Conservation (phyloP, 768 basidiomycete genomes). For the Lepiota venenata region DNA sequence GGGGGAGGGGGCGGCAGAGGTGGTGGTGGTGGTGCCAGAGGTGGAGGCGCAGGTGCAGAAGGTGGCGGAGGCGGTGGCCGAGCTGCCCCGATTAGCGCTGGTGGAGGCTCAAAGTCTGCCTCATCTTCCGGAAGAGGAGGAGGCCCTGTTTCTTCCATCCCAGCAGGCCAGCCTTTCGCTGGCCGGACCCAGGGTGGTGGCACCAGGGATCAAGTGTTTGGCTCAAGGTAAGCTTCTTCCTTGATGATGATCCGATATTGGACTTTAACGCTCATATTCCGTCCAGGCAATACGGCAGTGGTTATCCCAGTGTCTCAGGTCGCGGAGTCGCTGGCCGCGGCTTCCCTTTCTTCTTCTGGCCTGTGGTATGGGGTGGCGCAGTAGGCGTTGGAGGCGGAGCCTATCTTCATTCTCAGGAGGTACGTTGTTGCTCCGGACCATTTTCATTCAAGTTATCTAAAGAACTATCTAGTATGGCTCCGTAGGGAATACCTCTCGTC, state of each 20-base stretch:
- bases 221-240: constrained; percentile 36
- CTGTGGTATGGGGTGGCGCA: constrained; percentile 42
- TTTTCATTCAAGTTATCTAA: background rate
- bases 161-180: constrained; percentile 40
- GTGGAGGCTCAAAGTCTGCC: constrained; percentile 17
- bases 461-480: constrained; percentile 22
- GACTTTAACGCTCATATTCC: background rate
- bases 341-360: constrained; percentile 71
- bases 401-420: constrained; percentile 33
- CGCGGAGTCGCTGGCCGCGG: constrained; percentile 44
- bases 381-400: constrained; percentile 19
- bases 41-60: constrained; percentile 8
- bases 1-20: constrained; percentile 26
- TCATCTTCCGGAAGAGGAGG: constrained; percentile 29
- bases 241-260: background rate
- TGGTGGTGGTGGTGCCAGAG: constrained; percentile 14
- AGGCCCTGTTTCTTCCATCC: constrained; percentile 31
- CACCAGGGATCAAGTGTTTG: constrained; percentile 39
- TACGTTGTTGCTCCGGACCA: constrained; percentile 10
- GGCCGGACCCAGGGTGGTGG: constrained; percentile 54
- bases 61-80: constrained; percentile 15
- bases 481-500: constrained; percentile 41
- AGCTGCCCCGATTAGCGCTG: constrained; percentile 15
- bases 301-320: constrained; percentile 49
- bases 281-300: constrained; percentile 55